Base-by-base conservation (phyloP, 192 early-diverging fungal genomes). In the Coemansia reversa region DNA sequence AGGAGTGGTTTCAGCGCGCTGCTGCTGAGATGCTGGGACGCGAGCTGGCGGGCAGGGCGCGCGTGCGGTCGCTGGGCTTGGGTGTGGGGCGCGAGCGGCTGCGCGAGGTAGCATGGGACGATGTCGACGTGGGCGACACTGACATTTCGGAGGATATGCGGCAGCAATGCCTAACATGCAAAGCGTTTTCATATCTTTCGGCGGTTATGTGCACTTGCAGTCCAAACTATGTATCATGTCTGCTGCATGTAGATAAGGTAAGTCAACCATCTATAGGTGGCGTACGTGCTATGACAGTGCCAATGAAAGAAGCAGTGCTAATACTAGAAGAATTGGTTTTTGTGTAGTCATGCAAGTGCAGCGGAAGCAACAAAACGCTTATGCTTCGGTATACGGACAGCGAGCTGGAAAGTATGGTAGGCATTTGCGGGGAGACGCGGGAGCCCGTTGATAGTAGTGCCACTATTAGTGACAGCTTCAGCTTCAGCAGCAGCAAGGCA, bases 111-210 rank as follows among this genome's bases (percentile, higher is more conserved):
- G 28, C 57, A 5, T 70, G 82, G 74, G 62, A 74, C 28, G 78
- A 82, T 19, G 63, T 82, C 23, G 72, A 60, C 9, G 52, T 77
- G 7, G 79, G 83, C 24, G 77, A 80, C 22, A 35, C 62, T 7
- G 85, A 84, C 29, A 54, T 77, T 18, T 71, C 72, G 0, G 85
- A 88, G 9, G 89, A 89, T 24, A 74, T 86, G 60, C 74, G 83
- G 3, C 87, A 91, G 72, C 87, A 91, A 70, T 93, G 92, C 55
- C 57, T 63, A 12, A 56, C 75, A 24, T 93, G 92, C 75, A 91
- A 92, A 69, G 70, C 84, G 6, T 93, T 87, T 62, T 80, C 85
- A 42, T 91, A 86, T 62, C 73, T 93, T 14, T 92, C 90, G 1
- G 85, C 86, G 9, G 72, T 93, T 20, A 67, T 72, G 2, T 89